phyloP scores from a whole-genome alignment of 352 stramenopile species.

The Pythium angustatum region DNA sequence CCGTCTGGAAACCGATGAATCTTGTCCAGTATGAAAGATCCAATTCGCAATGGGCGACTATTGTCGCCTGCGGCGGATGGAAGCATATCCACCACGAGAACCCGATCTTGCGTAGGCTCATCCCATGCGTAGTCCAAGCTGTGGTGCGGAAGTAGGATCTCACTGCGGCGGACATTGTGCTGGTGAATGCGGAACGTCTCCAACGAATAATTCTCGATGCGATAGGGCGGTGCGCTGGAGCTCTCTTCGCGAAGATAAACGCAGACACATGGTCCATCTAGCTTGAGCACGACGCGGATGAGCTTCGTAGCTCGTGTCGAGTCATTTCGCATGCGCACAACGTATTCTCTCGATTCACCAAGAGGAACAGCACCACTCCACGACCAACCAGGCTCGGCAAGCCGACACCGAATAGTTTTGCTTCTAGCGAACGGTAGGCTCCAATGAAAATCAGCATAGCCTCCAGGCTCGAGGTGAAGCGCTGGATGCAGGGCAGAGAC shows the following conservation, averaged over 20 bases:
- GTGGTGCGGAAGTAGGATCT: conserved; percentile 86
- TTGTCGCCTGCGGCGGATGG: conserved; percentile 86
- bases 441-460: conserved; percentile 86
- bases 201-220: conserved; percentile 88
- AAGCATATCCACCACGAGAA: conserved; percentile 88
- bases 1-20: conserved; percentile 78
- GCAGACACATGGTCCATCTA: conserved; percentile 76
- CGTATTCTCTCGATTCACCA: conserved; percentile 75
- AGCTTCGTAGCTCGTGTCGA: conserved; percentile 79
- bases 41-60: conserved; percentile 81
- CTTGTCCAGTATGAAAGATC: conserved; percentile 80
- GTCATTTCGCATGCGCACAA: conserved; percentile 82
- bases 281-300: conserved; percentile 74
- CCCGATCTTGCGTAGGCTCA: conserved; percentile 75
- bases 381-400: conserved; percentile 73
- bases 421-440: conserved; percentile 66
- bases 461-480: conserved; percentile 64
- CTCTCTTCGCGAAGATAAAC: conserved; percentile 82
- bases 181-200: conserved; percentile 88
- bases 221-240: conserved; percentile 77
- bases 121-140: conserved; percentile 89
- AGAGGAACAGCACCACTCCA: conserved; percentile 85
- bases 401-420: conserved; percentile 76
- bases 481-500: conserved; percentile 72
- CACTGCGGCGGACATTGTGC: conserved; percentile 74